A percentile compares a stretch with the other conserved stretches of the same genome.
Conservation (phyloP, 2,329 filamentous ascomycete genomes). For the Hymenoscyphus occultus region DNA sequence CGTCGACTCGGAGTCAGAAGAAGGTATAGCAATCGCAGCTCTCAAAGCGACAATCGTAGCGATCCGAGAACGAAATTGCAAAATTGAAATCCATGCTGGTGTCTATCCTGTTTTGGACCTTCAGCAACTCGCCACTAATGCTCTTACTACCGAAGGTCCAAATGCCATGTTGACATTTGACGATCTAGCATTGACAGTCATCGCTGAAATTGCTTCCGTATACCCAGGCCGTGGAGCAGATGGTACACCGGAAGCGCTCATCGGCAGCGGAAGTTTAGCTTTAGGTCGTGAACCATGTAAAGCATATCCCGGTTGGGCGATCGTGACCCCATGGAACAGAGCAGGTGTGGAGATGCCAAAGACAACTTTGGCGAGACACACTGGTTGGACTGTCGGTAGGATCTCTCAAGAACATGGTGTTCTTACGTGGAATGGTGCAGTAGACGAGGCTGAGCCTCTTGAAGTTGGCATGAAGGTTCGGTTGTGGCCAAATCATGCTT, state of each 20-base stretch:
- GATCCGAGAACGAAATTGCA: conserved; percentile 41
- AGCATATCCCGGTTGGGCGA: conserved; percentile 68
- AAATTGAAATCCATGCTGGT: conserved; percentile 70
- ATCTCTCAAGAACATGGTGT: conserved; percentile 80
- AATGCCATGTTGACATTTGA: conserved; percentile 32
- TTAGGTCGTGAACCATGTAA: conserved; percentile 71
- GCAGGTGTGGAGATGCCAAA: conserved; percentile 32
- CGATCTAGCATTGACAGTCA: conserved; percentile 63
- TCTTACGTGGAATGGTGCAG: conserved; percentile 54
- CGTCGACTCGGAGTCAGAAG: conserved; percentile 27
- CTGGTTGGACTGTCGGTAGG: conserved; percentile 65
- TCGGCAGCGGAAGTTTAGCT: conserved; percentile 67
- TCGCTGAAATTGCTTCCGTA: conserved; percentile 68
- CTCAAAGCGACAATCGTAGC: conserved; percentile 42
- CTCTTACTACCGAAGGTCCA: conserved; percentile 42
- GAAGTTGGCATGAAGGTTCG: conserved; percentile 63
- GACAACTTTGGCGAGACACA: conserved; percentile 41
- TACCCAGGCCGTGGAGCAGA: conserved; percentile 57
- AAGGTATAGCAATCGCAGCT: conserved; percentile 36
- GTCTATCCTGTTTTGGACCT: conserved; percentile 75
- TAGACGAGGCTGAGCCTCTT: conserved; percentile 48
- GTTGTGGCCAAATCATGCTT: conserved; percentile 80
- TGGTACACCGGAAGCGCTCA: conserved; percentile 58
- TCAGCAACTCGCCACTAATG: conserved; percentile 74
- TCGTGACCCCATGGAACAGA: conserved; percentile 59